Conservation (phyloP, 768 basidiomycete species). For the Trametopsis cervina region DNA sequence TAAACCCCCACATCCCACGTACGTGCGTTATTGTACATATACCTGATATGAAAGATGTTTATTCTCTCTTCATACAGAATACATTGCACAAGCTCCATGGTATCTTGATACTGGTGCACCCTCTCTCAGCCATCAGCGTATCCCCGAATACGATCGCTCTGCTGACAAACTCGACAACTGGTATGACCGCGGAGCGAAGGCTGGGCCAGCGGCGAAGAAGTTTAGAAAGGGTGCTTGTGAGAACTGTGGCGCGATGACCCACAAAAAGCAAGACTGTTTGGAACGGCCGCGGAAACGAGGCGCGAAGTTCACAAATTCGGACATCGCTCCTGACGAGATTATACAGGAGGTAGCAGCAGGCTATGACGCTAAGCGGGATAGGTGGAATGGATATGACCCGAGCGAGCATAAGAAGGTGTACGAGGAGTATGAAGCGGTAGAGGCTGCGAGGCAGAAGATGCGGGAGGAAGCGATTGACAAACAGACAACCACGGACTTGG, state of each 20-base stretch:
- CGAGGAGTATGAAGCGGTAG: slow-evolving; percentile 90
- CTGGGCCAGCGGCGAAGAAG: slow-evolving; percentile 92
- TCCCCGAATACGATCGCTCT: slow-evolving; percentile 53
- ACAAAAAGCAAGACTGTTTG: slow-evolving; percentile 85
- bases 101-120: slow-evolving; percentile 94
- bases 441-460: slow-evolving; percentile 82
- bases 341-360: slow-evolving; percentile 70
- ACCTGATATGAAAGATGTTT: neutral
- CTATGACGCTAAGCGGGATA: slow-evolving; percentile 92
- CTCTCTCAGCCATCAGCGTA: slow-evolving; percentile 90
- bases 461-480: slow-evolving; percentile 98
- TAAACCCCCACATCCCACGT: slow-evolving; percentile 99
- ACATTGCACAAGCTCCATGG: slow-evolving; percentile 99
- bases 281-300: slow-evolving; percentile 96
- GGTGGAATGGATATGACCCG: slow-evolving; percentile 98
- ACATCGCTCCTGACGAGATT: slow-evolving; percentile 89
- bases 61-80: slow-evolving; percentile 75
- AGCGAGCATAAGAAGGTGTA: slow-evolving; percentile 81
- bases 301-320: slow-evolving; percentile 84
- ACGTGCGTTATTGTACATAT: slow-evolving; percentile 26
- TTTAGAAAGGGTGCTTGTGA: slow-evolving; percentile 98
- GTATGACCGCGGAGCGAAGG: slow-evolving; percentile 83
- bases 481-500: slow-evolving; percentile 87
- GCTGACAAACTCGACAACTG: slow-evolving; percentile 74
- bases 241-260: slow-evolving; percentile 97